phyloP scores from a whole-genome alignment of 345 rosid species.

The Camelina sativa region DNA sequence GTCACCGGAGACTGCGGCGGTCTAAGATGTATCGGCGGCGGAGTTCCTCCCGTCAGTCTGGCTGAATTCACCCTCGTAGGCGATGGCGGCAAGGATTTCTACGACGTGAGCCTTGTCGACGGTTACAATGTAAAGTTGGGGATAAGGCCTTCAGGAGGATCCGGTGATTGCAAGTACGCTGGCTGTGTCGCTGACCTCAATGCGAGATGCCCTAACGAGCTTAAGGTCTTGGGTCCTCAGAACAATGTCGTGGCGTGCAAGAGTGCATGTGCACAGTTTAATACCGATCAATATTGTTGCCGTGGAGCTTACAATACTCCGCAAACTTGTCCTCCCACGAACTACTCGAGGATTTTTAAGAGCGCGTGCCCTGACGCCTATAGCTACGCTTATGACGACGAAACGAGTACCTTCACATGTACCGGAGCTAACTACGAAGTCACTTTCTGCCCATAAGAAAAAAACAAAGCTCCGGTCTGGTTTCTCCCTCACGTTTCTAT shows the following conservation, averaged over 20 bases:
- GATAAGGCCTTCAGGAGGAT: conserved; percentile 60
- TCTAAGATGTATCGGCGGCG: conserved; percentile 65
- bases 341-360: conserved; percentile 69
- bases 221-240: conserved; percentile 46
- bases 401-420: conserved; percentile 75
- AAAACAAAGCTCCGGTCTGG: not conserved
- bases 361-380: conserved; percentile 79
- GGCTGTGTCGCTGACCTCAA: conserved; percentile 77
- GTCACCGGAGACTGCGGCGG: conserved; percentile 82
- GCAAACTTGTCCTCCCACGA: conserved; percentile 65
- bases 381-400: conserved; percentile 86
- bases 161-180: conserved; percentile 69
- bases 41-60: conserved; percentile 66
- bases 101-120: conserved; percentile 84
- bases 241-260: conserved; percentile 63
- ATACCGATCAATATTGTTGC: conserved; percentile 74
- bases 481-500: not conserved
- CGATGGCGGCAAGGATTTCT: conserved; percentile 60
- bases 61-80: conserved; percentile 68
- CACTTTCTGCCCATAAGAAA: conserved; percentile 60
- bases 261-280: conserved; percentile 76
- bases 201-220: conserved; percentile 56
- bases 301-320: conserved; percentile 61
- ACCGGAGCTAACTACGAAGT: conserved; percentile 69
- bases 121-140: conserved; percentile 78